These are phyloP conservation scores for Penicillium sp. DNA, from an alignment of 2,329 filamentous ascomycete genomes.

Conservation along the genomic window DNA sequence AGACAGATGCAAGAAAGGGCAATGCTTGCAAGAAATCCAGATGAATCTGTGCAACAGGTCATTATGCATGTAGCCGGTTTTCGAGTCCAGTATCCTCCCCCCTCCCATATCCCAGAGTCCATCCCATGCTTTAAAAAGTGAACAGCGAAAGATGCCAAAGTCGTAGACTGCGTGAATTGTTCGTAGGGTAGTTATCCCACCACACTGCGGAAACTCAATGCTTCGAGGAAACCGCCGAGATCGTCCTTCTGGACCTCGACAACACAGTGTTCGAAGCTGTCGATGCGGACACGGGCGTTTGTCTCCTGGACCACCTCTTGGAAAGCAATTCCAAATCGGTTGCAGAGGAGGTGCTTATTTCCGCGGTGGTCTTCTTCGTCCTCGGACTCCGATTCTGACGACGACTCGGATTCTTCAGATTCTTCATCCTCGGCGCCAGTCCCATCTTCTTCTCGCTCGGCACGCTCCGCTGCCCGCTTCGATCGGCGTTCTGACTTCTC, in stretches of 20 bases:
- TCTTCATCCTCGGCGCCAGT: conserved; percentile 57
- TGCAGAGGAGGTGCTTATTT: conserved; percentile 68
- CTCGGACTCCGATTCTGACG: conserved; percentile 53
- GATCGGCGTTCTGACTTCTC: conserved; percentile 61
- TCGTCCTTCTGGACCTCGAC: conserved; percentile 98
- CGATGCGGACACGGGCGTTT: conserved; percentile 81
- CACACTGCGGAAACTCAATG: conserved; percentile 85
- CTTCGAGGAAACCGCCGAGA: conserved; percentile 82
- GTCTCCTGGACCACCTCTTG: conserved; percentile 93
- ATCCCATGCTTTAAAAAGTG: conserved; percentile 16
- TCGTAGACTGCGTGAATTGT: conserved; percentile 27
- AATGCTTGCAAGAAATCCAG: conserved; percentile 17
- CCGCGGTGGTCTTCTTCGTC: conserved; percentile 53
- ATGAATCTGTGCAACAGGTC: conserved; percentile 18
- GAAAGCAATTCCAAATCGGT: conserved; percentile 91
- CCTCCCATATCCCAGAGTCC: conserved; percentile 13
- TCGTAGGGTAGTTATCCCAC: conserved; percentile 48
- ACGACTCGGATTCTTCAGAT: conserved; percentile 60
- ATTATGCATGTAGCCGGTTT: conserved; percentile 15
- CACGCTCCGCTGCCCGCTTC: conserved; percentile 52
- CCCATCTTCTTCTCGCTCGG: conserved; percentile 49
- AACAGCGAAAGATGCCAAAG: conserved; percentile 18
- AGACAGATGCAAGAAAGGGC: conserved; percentile 21
- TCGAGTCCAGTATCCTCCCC: conserved; percentile 13
- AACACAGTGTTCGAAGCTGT: conserved; percentile 96